These are phyloP conservation scores for Ophiosphaerella narmari DNA, from an alignment of 2,329 filamentous ascomycete genomes.

Conservation along the genomic window DNA sequence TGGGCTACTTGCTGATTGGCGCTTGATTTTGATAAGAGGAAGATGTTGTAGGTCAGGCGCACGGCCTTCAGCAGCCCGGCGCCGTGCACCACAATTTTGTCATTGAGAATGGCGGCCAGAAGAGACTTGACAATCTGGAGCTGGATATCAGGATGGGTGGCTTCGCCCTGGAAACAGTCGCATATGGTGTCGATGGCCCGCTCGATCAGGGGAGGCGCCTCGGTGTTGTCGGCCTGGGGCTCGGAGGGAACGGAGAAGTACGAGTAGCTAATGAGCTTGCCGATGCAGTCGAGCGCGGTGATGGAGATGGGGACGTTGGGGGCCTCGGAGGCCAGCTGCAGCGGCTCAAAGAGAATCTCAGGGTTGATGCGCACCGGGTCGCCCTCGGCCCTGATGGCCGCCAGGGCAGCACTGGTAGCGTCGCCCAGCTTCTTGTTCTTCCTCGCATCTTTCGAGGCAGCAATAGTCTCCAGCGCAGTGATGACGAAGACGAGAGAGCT, in stretches of 20 bases:
- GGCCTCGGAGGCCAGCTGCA: constrained; percentile 87
- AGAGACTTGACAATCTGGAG: constrained; percentile 98
- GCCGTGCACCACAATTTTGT: constrained; percentile 98
- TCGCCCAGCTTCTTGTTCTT: constrained; percentile 84
- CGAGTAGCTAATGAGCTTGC: constrained; percentile 97
- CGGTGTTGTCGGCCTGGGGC: constrained; percentile 40
- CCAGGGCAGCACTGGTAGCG: constrained; percentile 77
- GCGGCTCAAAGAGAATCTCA: constrained; percentile 86
- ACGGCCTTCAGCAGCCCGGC: constrained; percentile 95
- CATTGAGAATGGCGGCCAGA: constrained; percentile 91
- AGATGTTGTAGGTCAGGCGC: constrained; percentile 98
- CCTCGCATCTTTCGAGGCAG: constrained; percentile 86
- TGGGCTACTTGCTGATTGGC: constrained; percentile 97
- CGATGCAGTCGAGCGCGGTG: constrained; percentile 93
- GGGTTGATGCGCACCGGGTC: constrained; percentile 84
- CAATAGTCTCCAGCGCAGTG: constrained; percentile 89
- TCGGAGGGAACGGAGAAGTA: constrained; percentile 81
- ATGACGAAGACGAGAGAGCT: constrained; percentile 96
- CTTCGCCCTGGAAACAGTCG: constrained; percentile 97
- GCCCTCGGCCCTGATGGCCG: constrained; percentile 78
- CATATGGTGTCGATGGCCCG: constrained; percentile 98
- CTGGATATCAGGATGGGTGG: constrained; percentile 88
- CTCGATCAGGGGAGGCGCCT: constrained; percentile 80
- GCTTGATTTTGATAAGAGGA: constrained; percentile 89
- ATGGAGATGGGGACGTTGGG: constrained; percentile 85